A percentile compares a stretch with the other conserved stretches of the same genome.
These are phyloP conservation scores for Trichoderma gamsii DNA, from an alignment of 495 filamentous ascomycete genomes.

Conservation along the genomic window DNA sequence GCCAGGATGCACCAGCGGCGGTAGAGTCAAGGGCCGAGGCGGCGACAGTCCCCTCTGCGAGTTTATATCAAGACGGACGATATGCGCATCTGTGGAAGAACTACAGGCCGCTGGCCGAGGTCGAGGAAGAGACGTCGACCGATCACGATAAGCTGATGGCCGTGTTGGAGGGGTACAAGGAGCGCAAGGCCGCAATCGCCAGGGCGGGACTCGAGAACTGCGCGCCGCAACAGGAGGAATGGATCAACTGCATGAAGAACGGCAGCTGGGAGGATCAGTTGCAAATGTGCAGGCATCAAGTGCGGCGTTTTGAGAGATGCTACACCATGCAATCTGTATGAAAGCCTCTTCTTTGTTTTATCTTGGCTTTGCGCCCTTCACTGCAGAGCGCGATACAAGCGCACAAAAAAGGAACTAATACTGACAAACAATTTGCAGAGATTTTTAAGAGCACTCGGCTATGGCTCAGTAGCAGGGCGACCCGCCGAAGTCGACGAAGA, in stretches of 20 bases:
- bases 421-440: slow-evolving; percentile 41
- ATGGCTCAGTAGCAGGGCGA: slow-evolving; percentile 60
- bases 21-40: not conserved
- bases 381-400: not conserved
- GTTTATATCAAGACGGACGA: slow-evolving; percentile 65
- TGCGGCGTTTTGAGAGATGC: slow-evolving; percentile 66
- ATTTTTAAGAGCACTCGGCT: slow-evolving; percentile 88
- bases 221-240: slow-evolving; percentile 69
- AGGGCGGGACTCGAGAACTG: slow-evolving; percentile 89
- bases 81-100: slow-evolving; percentile 92
- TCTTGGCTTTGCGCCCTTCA: not conserved
- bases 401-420: not conserved
- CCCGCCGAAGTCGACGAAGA: slow-evolving; percentile 67
- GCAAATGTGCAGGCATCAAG: slow-evolving; percentile 71
- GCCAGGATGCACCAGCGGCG: not conserved
- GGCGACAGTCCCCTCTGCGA: slow-evolving; percentile 29
- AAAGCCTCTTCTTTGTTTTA: slow-evolving; percentile 17
- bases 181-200: slow-evolving; percentile 70
- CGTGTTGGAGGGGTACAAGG: slow-evolving; percentile 77
- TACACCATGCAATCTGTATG: slow-evolving; percentile 73
- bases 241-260: slow-evolving; percentile 66
- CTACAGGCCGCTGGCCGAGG: slow-evolving; percentile 60
- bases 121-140: slow-evolving; percentile 58
- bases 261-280: slow-evolving; percentile 54
- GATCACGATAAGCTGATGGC: slow-evolving; percentile 68